These are phyloP conservation scores for Coemansia sp. DNA, from an alignment of 192 early-diverging fungal genomes.

Conservation along the genomic window DNA sequence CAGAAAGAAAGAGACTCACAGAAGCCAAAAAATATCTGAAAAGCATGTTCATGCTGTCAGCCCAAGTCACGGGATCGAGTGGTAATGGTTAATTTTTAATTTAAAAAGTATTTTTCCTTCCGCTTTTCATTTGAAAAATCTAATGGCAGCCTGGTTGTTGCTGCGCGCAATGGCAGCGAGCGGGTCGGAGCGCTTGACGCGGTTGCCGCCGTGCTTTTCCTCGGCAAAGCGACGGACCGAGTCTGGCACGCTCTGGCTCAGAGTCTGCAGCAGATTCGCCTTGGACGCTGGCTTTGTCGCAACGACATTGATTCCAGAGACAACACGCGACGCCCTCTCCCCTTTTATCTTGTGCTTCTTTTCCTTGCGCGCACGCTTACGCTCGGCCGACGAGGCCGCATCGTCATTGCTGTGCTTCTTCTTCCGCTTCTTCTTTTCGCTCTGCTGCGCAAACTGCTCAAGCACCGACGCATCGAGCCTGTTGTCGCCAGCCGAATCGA, in stretches of 20 bases:
- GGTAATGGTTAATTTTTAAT: no score
- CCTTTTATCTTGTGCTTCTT: conserved; percentile 13
- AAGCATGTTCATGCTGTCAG: no score
- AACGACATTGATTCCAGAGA: conserved; percentile 50
- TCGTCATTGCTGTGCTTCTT: conserved; percentile 2
- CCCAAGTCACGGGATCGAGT: background rate
- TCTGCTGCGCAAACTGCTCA: conserved; percentile 37
- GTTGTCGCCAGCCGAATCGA: background rate
- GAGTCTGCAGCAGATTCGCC: conserved; percentile 25
- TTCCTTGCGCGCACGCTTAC: conserved; percentile 10
- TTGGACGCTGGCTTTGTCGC: conserved; percentile 25
- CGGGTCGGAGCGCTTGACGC: conserved; percentile 40
- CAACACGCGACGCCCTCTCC: conserved; percentile 30
- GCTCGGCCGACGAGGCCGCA: background rate
- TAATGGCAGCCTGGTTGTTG: conserved; percentile 34
- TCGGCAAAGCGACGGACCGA: conserved; percentile 19
- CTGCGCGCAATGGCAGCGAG: conserved; percentile 40
- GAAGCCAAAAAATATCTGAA: background rate
- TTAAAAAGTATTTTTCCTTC: background rate
- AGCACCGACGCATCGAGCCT: conserved; percentile 42
- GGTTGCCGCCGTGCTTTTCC: conserved; percentile 31
- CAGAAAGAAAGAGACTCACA: background rate
- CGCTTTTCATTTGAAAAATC: conserved; percentile 29
- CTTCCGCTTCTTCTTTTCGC: background rate
- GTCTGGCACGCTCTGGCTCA: conserved; percentile 34